Evolutionary conservation across 2,329 filamentous ascomycete genomes (phyloP).

Genomic region (Aureobasidium sp.): DNA sequence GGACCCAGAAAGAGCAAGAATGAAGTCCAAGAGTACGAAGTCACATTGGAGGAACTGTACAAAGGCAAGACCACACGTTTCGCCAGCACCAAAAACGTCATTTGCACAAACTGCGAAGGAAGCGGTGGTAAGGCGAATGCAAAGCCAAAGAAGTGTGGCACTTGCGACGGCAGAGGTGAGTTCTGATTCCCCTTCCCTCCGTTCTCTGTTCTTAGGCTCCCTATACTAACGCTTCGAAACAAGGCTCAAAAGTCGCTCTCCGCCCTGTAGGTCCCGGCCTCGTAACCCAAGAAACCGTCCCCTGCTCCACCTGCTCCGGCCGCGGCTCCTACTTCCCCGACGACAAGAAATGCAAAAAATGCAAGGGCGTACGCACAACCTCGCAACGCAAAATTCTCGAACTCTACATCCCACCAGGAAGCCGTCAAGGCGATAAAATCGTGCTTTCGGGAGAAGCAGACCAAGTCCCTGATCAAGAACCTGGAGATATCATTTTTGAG

Average conservation of each 20-base stretch:
- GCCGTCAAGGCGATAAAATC: conserved; percentile 74
- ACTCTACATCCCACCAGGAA: conserved; percentile 88
- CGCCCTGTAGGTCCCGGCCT: conserved; percentile 81
- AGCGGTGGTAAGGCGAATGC: conserved; percentile 86
- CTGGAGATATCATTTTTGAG: conserved; percentile 89
- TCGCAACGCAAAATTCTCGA: conserved; percentile 92
- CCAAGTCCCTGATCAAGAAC: conserved; percentile 79
- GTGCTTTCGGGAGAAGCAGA: conserved; percentile 90
- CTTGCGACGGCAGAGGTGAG: conserved; percentile 70
- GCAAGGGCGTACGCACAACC: conserved; percentile 83
- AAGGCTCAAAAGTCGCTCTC: conserved; percentile 65
- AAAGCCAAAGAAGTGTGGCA: conserved; percentile 73
- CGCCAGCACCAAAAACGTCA: conserved; percentile 85
- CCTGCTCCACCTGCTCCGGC: conserved; percentile 78
- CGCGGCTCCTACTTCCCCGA: conserved; percentile 84
- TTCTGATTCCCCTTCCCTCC: background rate
- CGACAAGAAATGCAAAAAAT: conserved; percentile 98
- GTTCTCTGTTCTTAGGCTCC: too few relatives aligned
- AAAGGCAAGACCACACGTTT: conserved; percentile 98
- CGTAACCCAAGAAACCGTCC: conserved; percentile 69
- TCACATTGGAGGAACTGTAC: conserved; percentile 90
- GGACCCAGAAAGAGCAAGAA: conserved; percentile 64
- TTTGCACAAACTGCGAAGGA: conserved; percentile 83
- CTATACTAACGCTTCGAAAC: background rate
- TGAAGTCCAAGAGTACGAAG: conserved; percentile 86